phyloP scores from a whole-genome alignment of 352 stramenopile genomes.

The Globisporangium emineosum region DNA sequence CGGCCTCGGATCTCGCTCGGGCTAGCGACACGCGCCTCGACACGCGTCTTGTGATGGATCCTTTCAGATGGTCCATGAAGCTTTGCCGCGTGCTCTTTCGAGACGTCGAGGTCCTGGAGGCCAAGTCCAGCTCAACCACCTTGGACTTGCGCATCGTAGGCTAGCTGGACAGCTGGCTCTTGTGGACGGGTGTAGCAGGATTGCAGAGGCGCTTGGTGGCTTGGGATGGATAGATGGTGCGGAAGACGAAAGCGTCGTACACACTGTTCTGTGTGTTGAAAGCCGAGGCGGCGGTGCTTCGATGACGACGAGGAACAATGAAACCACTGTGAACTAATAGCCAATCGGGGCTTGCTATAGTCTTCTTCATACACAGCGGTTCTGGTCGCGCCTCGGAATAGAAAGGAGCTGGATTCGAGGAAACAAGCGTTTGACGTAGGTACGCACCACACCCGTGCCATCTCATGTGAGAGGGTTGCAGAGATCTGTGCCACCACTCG shows the following conservation, averaged over 20 bases:
- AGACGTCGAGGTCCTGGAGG: background rate
- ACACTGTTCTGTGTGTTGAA: background rate
- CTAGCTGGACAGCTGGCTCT: background rate
- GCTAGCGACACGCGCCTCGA: background rate
- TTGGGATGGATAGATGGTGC: too few relatives aligned
- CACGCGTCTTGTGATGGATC: background rate
- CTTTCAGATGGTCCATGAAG: background rate
- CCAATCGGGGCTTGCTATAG: background rate
- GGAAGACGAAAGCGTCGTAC: background rate
- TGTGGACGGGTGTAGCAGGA: too few relatives aligned
- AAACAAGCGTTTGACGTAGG: background rate
- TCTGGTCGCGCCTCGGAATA: background rate
- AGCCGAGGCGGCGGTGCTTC: background rate
- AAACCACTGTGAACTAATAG: background rate
- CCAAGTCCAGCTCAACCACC: background rate
- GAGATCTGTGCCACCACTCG: background rate
- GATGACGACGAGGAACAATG: background rate
- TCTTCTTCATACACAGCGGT: background rate
- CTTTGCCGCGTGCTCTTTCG: background rate
- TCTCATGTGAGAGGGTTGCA: background rate
- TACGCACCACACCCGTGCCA: background rate
- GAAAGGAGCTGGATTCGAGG: background rate
- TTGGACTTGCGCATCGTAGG: background rate
- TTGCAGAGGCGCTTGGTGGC: too few relatives aligned
- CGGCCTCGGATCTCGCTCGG: background rate